phyloP scores from a whole-genome alignment of 805 yeast species.

The Pichia sporocuriosa region DNA sequence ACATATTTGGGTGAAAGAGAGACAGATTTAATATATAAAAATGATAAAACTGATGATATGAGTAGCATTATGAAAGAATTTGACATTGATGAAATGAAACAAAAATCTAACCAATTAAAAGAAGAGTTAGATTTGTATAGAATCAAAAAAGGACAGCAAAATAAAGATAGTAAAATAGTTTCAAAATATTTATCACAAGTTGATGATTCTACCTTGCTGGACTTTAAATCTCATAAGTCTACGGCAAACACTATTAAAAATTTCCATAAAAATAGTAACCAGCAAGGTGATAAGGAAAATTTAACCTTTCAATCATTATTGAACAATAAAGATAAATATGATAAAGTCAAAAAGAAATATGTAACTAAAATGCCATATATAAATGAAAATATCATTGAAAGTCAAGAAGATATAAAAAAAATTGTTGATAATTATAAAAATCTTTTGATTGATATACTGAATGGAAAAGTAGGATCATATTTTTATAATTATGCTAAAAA shows the following conservation, averaged over 20 bases:
- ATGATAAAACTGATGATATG: background rate
- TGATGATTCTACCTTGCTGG: background rate
- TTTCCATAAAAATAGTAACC: background rate
- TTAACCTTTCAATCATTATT: background rate
- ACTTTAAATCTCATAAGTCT: background rate
- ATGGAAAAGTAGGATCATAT: slow-evolving; percentile 39
- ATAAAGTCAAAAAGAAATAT: slow-evolving; percentile 17
- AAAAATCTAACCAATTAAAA: background rate
- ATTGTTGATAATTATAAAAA: slow-evolving; percentile 9
- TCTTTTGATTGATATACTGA: slow-evolving; percentile 20
- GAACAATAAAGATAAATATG: slow-evolving; percentile 7
- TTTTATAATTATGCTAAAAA: slow-evolving; percentile 46
- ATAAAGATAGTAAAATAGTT: too few species aligned
- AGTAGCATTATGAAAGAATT: slow-evolving; percentile 8
- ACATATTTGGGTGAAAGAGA: background rate
- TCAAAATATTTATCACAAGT: too few species aligned
- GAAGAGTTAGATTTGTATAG: background rate
- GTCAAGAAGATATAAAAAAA: slow-evolving; percentile 7
- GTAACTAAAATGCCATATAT: slow-evolving; percentile 11
- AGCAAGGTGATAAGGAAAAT: background rate
- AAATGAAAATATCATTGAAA: slow-evolving; percentile 12
- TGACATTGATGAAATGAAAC: slow-evolving; percentile 1
- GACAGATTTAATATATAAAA: background rate
- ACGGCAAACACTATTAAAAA: background rate
- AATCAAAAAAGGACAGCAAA: background rate